These are phyloP conservation scores for Elsinoe fawcettii DNA, from an alignment of 2,329 filamentous ascomycete species.

Conservation along the genomic window DNA sequence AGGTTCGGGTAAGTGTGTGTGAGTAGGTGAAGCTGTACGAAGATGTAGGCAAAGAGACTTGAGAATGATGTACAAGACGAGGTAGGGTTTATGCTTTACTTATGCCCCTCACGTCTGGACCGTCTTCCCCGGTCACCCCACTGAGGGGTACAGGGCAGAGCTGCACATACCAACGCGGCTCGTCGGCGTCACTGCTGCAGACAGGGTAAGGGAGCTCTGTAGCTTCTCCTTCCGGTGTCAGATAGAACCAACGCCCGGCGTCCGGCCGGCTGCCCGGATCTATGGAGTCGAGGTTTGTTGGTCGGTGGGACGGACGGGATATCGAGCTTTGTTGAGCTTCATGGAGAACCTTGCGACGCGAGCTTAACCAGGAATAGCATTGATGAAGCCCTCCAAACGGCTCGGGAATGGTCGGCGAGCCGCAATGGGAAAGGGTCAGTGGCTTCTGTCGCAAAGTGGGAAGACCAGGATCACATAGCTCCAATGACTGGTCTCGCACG, in stretches of 20 bases:
- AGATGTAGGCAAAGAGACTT: not conserved
- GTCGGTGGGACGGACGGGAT: not conserved
- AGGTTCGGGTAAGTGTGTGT: not conserved
- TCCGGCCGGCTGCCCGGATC: not conserved
- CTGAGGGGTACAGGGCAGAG: not conserved
- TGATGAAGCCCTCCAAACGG: not conserved
- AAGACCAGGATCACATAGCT: not conserved
- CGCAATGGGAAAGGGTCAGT: not conserved
- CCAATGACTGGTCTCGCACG: not conserved
- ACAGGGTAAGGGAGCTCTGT: not conserved
- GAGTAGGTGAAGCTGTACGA: not conserved
- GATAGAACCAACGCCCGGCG: not conserved
- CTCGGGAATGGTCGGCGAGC: constrained; percentile 2
- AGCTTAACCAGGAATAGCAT: not conserved
- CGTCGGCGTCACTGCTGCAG: not conserved
- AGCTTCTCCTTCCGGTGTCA: not conserved
- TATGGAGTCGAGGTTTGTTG: not conserved
- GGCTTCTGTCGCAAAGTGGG: not conserved
- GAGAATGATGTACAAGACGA: not conserved
- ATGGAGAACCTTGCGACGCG: not conserved
- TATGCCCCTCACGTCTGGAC: not conserved
- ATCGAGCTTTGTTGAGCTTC: not conserved
- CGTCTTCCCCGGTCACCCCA: not conserved
- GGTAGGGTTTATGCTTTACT: not conserved
- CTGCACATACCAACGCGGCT: not conserved